These are phyloP conservation scores for Talaromyces sp. DNA, from an alignment of 2,329 filamentous ascomycete genomes.

Conservation along the genomic window DNA sequence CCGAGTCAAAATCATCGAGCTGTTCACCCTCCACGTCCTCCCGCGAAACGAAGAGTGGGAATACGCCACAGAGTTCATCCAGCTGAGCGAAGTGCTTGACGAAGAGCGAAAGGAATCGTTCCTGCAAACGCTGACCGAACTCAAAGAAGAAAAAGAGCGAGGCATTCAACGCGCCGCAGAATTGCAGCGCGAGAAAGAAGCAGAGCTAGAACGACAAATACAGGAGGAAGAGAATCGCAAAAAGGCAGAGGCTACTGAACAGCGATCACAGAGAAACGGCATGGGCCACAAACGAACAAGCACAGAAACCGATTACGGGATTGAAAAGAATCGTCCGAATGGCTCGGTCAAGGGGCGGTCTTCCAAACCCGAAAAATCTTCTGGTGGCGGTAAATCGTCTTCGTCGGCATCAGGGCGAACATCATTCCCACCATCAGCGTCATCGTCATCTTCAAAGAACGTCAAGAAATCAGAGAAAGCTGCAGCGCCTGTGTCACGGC, in stretches of 20 bases:
- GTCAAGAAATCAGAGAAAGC: slow-evolving; percentile 33
- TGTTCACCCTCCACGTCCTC: slow-evolving; percentile 94
- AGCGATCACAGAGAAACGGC: slow-evolving; percentile 23
- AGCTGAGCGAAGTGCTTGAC: slow-evolving; percentile 77
- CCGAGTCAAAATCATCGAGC: slow-evolving; percentile 83
- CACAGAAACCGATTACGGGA: slow-evolving; percentile 64
- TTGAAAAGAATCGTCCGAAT: slow-evolving; percentile 50
- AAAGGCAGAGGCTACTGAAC: slow-evolving; percentile 33
- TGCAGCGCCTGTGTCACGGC: slow-evolving; percentile 25
- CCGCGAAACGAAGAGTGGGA: slow-evolving; percentile 93
- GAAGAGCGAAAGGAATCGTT: slow-evolving; percentile 89
- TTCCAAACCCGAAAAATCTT: slow-evolving; percentile 23
- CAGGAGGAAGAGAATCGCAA: slow-evolving; percentile 39
- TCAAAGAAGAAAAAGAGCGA: slow-evolving; percentile 76
- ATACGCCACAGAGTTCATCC: slow-evolving; percentile 87
- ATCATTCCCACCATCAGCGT: slow-evolving; percentile 23
- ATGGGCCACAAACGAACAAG: slow-evolving; percentile 48
- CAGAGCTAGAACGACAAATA: slow-evolving; percentile 45
- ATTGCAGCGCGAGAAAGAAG: slow-evolving; percentile 55
- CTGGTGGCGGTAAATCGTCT: slow-evolving; percentile 19
- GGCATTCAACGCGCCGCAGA: slow-evolving; percentile 60
- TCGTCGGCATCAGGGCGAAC: slow-evolving; percentile 16
- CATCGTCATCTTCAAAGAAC: slow-evolving; percentile 30
- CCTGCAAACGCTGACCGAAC: slow-evolving; percentile 72
- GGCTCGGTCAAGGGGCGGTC: slow-evolving; percentile 22